Percentiles rank a stretch among this genome's conserved stretches.
These are phyloP conservation scores for Imleria badia DNA, from an alignment of 768 basidiomycete genomes.

Conservation along the genomic window DNA sequence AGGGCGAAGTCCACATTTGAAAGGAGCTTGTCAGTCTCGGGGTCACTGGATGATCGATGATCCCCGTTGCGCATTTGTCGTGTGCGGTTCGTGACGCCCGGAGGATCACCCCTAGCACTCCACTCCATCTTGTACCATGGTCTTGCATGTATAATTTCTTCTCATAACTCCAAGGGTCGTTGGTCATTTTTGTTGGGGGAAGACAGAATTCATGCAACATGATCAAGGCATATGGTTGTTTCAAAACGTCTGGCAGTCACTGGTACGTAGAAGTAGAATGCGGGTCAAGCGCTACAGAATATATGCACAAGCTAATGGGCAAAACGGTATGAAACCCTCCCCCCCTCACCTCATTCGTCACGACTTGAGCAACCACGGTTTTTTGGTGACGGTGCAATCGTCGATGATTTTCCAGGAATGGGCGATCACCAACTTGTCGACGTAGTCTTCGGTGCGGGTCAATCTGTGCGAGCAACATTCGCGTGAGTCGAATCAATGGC, in stretches of 20 bases:
- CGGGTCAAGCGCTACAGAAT: background rate
- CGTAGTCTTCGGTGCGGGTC: slow-evolving; percentile 69
- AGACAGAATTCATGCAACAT: background rate
- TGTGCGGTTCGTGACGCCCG: background rate
- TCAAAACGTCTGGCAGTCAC: background rate
- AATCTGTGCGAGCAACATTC: too few species aligned
- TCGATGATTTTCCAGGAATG: slow-evolving; percentile 95
- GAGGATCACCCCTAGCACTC: background rate
- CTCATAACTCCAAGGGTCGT: slow-evolving; percentile 5
- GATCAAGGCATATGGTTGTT: too few species aligned
- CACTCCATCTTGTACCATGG: background rate
- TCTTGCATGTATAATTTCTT: background rate
- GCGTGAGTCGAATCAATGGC: too few species aligned
- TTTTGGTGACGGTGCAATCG: slow-evolving; percentile 76
- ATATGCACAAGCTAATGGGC: background rate
- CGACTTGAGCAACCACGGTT: slow-evolving; percentile 65
- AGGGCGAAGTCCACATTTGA: slow-evolving; percentile 80
- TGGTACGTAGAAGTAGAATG: background rate
- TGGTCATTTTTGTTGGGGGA: background rate
- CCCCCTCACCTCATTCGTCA: slow-evolving; percentile 13
- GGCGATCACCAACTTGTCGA: slow-evolving; percentile 91
- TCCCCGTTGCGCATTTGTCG: background rate
- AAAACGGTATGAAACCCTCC: too few species aligned
- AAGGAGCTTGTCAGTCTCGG: slow-evolving; percentile 62
- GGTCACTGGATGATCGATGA: slow-evolving; percentile 13